A percentile compares a stretch with the other conserved stretches of the same genome.
These are phyloP conservation scores for Marchantia polymorpha DNA, from an alignment of 225 moss, liverwort and hornwort species.

Conservation along the genomic window DNA sequence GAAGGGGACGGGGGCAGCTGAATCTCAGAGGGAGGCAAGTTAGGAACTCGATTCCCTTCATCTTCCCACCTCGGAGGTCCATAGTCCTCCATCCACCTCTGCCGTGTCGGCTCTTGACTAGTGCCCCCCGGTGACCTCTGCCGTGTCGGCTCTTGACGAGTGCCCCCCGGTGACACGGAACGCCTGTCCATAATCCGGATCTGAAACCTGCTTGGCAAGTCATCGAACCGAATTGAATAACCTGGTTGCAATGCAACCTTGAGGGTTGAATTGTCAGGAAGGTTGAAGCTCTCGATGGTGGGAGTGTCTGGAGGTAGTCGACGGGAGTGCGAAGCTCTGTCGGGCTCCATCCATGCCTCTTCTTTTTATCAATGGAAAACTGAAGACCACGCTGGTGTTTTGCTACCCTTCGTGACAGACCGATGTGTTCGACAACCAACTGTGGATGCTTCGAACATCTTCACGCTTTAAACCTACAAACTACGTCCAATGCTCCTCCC, in stretches of 20 bases:
- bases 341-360: constrained; percentile 8
- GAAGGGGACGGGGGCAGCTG: neutral
- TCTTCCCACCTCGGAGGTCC: constrained; percentile 14
- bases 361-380: neutral
- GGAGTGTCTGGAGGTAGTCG: neutral
- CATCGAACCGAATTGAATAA: constrained; percentile 13
- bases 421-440: neutral
- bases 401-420: neutral
- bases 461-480: neutral
- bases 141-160: neutral
- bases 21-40: neutral
- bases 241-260: constrained; percentile 13
- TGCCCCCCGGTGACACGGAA: neutral
- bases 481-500: too few relatives aligned
- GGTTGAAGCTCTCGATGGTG: neutral
- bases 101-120: neutral
- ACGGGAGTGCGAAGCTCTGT: neutral
- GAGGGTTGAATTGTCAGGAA: constrained; percentile 7
- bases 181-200: constrained; percentile 20
- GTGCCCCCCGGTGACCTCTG: neutral
- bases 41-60: neutral
- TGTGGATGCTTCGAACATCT: neutral
- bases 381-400: neutral
- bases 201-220: constrained; percentile 11
- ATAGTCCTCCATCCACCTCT: constrained; percentile 18